Conservation (phyloP, 176 grass and related monocot species). For the Tillandsia leiboldiana region DNA sequence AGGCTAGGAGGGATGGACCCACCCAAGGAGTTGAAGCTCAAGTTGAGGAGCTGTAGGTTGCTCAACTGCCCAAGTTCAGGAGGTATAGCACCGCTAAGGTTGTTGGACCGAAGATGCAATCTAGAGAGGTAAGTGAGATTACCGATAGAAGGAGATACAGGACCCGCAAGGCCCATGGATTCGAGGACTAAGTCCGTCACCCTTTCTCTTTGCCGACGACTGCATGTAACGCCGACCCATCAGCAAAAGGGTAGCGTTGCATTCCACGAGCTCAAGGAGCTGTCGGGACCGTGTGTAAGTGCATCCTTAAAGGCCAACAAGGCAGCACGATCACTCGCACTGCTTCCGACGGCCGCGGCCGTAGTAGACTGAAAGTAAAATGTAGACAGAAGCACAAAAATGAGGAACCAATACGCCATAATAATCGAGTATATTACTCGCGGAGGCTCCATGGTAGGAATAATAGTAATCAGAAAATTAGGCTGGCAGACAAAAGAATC, state of each 20-base stretch:
- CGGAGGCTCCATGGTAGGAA: not conserved
- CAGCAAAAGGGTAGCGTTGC: constrained; percentile 7
- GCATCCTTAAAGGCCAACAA: constrained; percentile 29
- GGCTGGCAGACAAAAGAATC: no score
- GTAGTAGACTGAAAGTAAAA: not conserved
- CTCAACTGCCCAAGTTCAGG: not conserved
- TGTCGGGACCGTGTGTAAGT: constrained; percentile 13
- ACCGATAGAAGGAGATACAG: constrained; percentile 26
- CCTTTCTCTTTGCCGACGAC: not conserved
- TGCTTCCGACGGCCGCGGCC: not conserved
- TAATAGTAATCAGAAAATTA: not conserved
- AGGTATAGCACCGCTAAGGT: not conserved
- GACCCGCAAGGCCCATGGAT: constrained; percentile 7
- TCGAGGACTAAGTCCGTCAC: constrained; percentile 15
- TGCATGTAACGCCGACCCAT: constrained; percentile 25
- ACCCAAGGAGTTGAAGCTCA: constrained; percentile 11
- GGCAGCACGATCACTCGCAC: constrained; percentile 9
- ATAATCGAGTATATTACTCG: not conserved
- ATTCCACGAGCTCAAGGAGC: constrained; percentile 25
- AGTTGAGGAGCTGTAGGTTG: not conserved
- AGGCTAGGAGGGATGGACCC: not conserved
- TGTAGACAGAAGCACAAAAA: not conserved
- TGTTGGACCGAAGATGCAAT: not conserved
- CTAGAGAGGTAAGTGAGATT: constrained; percentile 25
- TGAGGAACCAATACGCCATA: not conserved